Conservation (phyloP, 805 yeast genomes). For the Wickerhamiella australiensis region DNA sequence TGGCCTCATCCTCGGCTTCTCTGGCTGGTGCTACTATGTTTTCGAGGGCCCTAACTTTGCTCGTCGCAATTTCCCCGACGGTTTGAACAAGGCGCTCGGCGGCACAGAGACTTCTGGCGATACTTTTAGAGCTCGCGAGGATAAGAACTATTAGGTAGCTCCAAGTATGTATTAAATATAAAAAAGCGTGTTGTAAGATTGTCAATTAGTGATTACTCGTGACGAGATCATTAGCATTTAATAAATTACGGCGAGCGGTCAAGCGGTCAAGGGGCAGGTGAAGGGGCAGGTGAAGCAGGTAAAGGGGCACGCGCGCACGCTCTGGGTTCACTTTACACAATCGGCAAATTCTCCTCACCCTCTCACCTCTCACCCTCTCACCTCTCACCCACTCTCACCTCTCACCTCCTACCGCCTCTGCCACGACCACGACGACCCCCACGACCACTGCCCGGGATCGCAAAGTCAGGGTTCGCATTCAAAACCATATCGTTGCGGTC, state of each 20-base stretch:
- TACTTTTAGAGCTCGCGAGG: constrained; percentile 31
- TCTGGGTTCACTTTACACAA: too few relatives aligned
- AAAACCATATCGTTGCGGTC: constrained; percentile 10
- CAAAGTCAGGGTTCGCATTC: constrained; percentile 11
- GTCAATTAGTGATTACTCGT: neutral
- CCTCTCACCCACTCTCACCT: too few relatives aligned
- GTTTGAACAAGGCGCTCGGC: constrained; percentile 60
- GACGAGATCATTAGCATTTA: neutral
- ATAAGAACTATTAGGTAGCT: constrained; percentile 1
- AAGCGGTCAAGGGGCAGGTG: too few relatives aligned
- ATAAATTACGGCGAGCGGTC: too few relatives aligned
- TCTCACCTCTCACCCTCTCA: too few relatives aligned
- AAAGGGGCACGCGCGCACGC: too few relatives aligned
- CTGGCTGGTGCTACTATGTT: constrained; percentile 29
- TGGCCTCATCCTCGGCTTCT: constrained; percentile 27
- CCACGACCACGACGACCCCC: constrained; percentile 5
- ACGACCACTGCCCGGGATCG: constrained; percentile 5
- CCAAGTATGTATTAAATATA: neutral
- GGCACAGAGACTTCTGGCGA: constrained; percentile 32
- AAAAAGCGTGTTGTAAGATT: too few relatives aligned
- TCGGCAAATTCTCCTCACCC: too few relatives aligned
- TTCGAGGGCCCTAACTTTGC: constrained; percentile 54
- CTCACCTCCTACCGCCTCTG: neutral
- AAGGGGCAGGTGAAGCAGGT: too few relatives aligned
- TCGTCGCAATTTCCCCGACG: constrained; percentile 63